Conservation (phyloP, 2,329 filamentous ascomycete genomes). For the Hymenoscyphus occultus region DNA sequence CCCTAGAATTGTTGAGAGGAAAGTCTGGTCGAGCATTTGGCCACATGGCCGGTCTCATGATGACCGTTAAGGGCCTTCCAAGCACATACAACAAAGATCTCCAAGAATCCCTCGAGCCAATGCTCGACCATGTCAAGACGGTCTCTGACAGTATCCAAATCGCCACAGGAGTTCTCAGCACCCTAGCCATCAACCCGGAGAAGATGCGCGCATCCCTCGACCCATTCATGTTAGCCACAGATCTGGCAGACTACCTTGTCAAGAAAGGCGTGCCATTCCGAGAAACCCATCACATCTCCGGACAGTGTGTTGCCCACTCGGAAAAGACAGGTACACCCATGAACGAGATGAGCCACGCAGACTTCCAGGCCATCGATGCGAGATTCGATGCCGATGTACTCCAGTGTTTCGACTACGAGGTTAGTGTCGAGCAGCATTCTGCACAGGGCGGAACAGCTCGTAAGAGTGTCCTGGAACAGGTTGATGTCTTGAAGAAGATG, state of each 20-base stretch:
- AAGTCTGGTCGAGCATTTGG: slow-evolving; percentile 76
- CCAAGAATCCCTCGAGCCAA: slow-evolving; percentile 84
- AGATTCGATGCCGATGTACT: slow-evolving; percentile 71
- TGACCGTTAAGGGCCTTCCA: slow-evolving; percentile 51
- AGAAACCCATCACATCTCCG: slow-evolving; percentile 76
- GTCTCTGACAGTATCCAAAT: slow-evolving; percentile 79
- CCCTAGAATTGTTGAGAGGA: slow-evolving; percentile 70
- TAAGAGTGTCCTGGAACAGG: slow-evolving; percentile 62
- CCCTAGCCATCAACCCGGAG: slow-evolving; percentile 64
- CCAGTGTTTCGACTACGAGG: slow-evolving; percentile 75
- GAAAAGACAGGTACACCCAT: slow-evolving; percentile 66
- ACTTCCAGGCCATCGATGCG: slow-evolving; percentile 65
- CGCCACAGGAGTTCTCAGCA: slow-evolving; percentile 75
- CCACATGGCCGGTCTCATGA: slow-evolving; percentile 77
- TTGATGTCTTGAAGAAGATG: slow-evolving; percentile 47
- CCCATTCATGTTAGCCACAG: slow-evolving; percentile 71
- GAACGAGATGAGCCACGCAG: slow-evolving; percentile 64
- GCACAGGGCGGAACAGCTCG: slow-evolving; percentile 77
- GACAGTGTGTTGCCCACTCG: slow-evolving; percentile 67
- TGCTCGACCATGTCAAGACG: slow-evolving; percentile 81
- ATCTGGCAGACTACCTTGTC: slow-evolving; percentile 63
- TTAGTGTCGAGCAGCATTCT: slow-evolving; percentile 74
- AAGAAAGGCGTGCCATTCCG: slow-evolving; percentile 71
- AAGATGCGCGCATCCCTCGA: slow-evolving; percentile 78
- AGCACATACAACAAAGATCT: slow-evolving; percentile 90